Percentiles rank a stretch among this genome's conserved stretches.
Conservation (phyloP, 768 basidiomycete species). For the Hypholoma sublateritium region DNA sequence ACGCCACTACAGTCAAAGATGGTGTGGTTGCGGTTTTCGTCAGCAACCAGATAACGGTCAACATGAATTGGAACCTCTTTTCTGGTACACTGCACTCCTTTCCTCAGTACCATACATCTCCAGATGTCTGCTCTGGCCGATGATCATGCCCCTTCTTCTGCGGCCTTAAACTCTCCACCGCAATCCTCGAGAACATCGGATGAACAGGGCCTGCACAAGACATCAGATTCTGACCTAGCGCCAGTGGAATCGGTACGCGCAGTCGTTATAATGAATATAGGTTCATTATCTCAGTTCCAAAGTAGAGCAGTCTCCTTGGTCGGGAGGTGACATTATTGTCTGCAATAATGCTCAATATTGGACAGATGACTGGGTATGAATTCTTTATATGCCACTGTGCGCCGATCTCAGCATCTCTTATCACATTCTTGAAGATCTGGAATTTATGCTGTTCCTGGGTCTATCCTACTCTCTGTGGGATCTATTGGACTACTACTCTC, state of each 20-base stretch:
- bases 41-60: too few species aligned
- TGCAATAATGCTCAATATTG: slow-evolving; percentile 35
- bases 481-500: slow-evolving; percentile 31
- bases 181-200: too few species aligned
- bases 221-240: slow-evolving; percentile 7
- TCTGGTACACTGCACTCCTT: too few species aligned
- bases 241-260: slow-evolving; percentile 26
- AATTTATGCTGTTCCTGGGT: slow-evolving; percentile 35
- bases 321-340: slow-evolving; percentile 32
- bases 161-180: too few species aligned
- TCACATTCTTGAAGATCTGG: slow-evolving; percentile 24
- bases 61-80: too few species aligned
- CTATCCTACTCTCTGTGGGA: slow-evolving; percentile 35
- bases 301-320: slow-evolving; percentile 29
- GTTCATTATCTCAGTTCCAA: neutral
- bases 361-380: slow-evolving; percentile 32
- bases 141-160: too few species aligned
- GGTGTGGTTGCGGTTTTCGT: too few species aligned
- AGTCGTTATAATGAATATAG: neutral
- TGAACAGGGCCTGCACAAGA: too few species aligned
- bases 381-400: neutral
- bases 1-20: too few species aligned
- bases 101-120: too few species aligned
- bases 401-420: neutral
- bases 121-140: neutral